These are phyloP conservation scores for Firmiana major DNA, from an alignment of 345 rosid genomes.

Conservation along the genomic window DNA sequence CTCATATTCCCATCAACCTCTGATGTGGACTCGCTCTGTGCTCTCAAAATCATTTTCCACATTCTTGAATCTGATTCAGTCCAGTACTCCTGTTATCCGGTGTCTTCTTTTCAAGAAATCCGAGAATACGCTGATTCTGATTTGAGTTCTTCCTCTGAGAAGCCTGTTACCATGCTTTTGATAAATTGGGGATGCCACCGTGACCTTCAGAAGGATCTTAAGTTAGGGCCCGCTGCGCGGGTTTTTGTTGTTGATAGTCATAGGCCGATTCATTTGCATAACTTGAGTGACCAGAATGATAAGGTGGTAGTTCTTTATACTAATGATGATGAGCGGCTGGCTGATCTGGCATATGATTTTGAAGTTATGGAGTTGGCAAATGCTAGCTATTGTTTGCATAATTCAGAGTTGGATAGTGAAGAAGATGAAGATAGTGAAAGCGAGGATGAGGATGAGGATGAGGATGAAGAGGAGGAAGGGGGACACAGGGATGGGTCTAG, in stretches of 20 bases:
- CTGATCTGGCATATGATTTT: slow-evolving; percentile 80
- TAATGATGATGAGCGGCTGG: slow-evolving; percentile 74
- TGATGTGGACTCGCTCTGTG: slow-evolving; percentile 84
- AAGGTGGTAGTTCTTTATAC: slow-evolving; percentile 81
- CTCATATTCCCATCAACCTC: slow-evolving; percentile 90
- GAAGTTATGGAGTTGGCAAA: slow-evolving; percentile 73
- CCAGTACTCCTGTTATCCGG: slow-evolving; percentile 89
- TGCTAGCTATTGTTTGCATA: slow-evolving; percentile 44
- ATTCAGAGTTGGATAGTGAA: slow-evolving; percentile 25
- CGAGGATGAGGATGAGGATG: slow-evolving; percentile 36
- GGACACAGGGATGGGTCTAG: slow-evolving; percentile 35
- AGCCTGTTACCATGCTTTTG: slow-evolving; percentile 56
- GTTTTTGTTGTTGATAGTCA: slow-evolving; percentile 94
- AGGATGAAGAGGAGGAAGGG: slow-evolving; percentile 41
- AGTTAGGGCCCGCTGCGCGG: slow-evolving; percentile 50
- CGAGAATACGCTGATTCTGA: slow-evolving; percentile 63
- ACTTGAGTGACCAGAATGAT: slow-evolving; percentile 64
- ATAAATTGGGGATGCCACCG: slow-evolving; percentile 95
- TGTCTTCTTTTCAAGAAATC: slow-evolving; percentile 79
- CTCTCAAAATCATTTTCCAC: slow-evolving; percentile 78
- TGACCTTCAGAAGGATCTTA: slow-evolving; percentile 55
- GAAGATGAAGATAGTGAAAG: slow-evolving; percentile 33
- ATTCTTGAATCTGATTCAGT: slow-evolving; percentile 89
- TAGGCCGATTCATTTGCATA: slow-evolving; percentile 89
- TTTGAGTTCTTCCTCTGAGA: slow-evolving; percentile 41